phyloP scores from a whole-genome alignment of 192 early-diverging fungal species.

The Coemansia sp. region DNA sequence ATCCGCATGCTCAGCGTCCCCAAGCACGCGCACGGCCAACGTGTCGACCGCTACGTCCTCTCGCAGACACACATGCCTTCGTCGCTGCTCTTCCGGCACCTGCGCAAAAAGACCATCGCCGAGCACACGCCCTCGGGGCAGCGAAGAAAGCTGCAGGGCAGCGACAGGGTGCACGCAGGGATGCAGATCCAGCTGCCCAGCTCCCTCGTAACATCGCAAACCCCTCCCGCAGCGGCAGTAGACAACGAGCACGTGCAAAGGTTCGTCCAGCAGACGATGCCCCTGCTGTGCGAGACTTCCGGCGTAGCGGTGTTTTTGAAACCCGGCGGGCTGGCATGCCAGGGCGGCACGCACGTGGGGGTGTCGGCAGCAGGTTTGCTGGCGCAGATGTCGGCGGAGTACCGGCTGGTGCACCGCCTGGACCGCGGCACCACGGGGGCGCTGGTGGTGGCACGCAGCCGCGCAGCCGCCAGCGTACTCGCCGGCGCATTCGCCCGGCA shows the following conservation, averaged over 20 bases:
- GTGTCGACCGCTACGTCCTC: slow-evolving; percentile 20
- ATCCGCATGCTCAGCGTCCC: too few species aligned
- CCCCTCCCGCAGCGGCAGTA: background rate
- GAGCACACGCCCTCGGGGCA: background rate
- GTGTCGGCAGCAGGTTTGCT: slow-evolving; percentile 22
- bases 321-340: slow-evolving; percentile 25
- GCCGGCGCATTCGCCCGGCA: slow-evolving; percentile 16
- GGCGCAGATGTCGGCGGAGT: slow-evolving; percentile 10
- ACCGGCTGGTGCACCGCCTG: slow-evolving; percentile 30
- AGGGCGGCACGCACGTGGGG: slow-evolving; percentile 20
- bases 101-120: slow-evolving; percentile 26
- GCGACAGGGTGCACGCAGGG: slow-evolving; percentile 21
- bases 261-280: slow-evolving; percentile 12
- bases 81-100: slow-evolving; percentile 20
- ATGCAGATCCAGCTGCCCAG: slow-evolving; percentile 27
- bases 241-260: background rate
- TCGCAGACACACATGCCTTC: slow-evolving; percentile 8
- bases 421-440: slow-evolving; percentile 34
- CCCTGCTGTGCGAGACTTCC: slow-evolving; percentile 15
- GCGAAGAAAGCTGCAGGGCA: slow-evolving; percentile 10
- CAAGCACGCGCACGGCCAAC: background rate
- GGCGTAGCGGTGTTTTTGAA: slow-evolving; percentile 23
- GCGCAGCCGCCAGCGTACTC: slow-evolving; percentile 14
- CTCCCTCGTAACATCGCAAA: slow-evolving; percentile 7
- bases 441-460: slow-evolving; percentile 17